phyloP scores from a whole-genome alignment of 345 rosid species.

The Eucalyptus shirleyi region DNA sequence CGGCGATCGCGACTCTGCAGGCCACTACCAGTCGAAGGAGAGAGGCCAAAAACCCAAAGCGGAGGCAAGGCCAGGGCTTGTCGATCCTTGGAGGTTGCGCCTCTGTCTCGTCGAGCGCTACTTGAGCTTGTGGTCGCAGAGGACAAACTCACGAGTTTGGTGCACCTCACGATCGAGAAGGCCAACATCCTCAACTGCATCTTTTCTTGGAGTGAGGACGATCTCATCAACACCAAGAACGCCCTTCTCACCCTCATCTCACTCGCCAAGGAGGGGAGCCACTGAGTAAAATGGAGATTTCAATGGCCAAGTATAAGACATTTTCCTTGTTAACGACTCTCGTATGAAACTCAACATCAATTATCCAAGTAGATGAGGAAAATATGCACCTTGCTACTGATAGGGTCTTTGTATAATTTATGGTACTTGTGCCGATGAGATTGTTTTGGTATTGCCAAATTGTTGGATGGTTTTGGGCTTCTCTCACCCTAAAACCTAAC shows the following conservation, averaged over 20 bases:
- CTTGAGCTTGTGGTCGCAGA: background rate
- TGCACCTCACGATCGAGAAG: background rate
- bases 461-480: too few relatives aligned
- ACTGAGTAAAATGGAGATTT: constrained; percentile 15
- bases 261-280: background rate
- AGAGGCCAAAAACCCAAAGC: background rate
- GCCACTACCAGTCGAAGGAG: background rate
- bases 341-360: background rate
- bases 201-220: background rate
- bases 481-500: rapidly evolving
- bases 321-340: background rate
- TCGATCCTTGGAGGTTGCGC: background rate
- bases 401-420: background rate
- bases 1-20: background rate
- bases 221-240: background rate
- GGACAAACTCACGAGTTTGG: background rate
- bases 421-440: constrained; percentile 15
- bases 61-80: background rate
- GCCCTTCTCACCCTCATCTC: background rate
- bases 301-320: background rate
- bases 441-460: background rate
- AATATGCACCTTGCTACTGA: background rate
- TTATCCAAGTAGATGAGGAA: background rate
- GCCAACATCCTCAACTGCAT: background rate
- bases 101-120: background rate